Percentiles rank a stretch among this genome's conserved stretches.
Evolutionary conservation across 2,329 filamentous ascomycete species (phyloP).

Genomic region (Neoscytalidium dimidiatum): DNA sequence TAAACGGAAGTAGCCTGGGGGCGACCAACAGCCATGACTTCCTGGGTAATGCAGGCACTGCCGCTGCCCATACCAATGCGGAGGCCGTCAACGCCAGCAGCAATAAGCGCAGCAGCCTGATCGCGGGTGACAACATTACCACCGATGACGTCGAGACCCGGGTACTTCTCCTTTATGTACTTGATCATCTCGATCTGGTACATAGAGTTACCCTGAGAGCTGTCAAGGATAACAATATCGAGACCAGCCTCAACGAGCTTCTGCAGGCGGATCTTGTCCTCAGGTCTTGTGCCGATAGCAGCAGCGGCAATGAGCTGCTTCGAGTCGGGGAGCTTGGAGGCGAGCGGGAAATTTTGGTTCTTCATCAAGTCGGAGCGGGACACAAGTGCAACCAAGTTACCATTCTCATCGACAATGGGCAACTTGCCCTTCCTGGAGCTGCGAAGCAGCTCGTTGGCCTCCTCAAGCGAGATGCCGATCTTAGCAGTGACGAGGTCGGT

Average conservation of each 20-base stretch:
- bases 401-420: constrained; percentile 80
- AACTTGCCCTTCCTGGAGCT: constrained; percentile 99
- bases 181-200: constrained; percentile 99
- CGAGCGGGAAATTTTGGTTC: constrained; percentile 95
- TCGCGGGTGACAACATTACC: constrained; percentile 98
- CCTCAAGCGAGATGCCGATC: constrained; percentile 76
- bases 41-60: constrained; percentile 97
- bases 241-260: constrained; percentile 92
- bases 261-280: constrained; percentile 84
- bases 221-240: constrained; percentile 93
- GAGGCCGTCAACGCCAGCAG: constrained; percentile 91
- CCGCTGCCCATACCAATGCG: constrained; percentile 99
- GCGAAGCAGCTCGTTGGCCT: constrained; percentile 91
- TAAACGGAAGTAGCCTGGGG: constrained; percentile 93
- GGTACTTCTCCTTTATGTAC: constrained; percentile 87
- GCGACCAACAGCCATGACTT: constrained; percentile 98
- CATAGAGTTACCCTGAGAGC: constrained; percentile 96
- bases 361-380: constrained; percentile 87
- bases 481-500: constrained; percentile 89
- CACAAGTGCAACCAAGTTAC: constrained; percentile 65
- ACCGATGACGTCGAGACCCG: constrained; percentile 88
- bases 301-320: constrained; percentile 97
- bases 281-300: constrained; percentile 90
- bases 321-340: constrained; percentile 92
- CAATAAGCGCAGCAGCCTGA: constrained; percentile 89